phyloP scores from a whole-genome alignment of 352 stramenopile genomes.

The Phytophthora pistaciae region DNA sequence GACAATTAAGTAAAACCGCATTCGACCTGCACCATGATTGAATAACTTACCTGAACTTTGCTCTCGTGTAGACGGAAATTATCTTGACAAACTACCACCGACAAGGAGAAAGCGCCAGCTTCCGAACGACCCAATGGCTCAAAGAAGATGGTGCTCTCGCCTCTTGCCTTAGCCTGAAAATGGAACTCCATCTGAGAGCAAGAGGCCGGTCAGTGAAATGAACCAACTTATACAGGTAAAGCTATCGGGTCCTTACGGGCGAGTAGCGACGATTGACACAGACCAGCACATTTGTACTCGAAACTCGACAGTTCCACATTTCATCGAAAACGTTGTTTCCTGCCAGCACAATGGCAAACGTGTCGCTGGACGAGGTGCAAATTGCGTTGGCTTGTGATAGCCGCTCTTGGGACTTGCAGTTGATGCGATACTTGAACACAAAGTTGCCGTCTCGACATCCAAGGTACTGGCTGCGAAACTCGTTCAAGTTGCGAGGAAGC shows the following conservation, averaged over 20 bases:
- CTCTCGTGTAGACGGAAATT: slow-evolving; percentile 28
- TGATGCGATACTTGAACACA: slow-evolving; percentile 20
- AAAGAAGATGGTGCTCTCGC: slow-evolving; percentile 12
- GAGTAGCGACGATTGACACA: slow-evolving; percentile 23
- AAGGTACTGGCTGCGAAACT: slow-evolving; percentile 25
- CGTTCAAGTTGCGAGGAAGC: slow-evolving; percentile 21
- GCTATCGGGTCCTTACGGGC: slow-evolving; percentile 12
- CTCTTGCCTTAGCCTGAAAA: slow-evolving; percentile 14
- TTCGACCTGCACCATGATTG: neutral
- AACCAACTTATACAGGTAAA: neutral
- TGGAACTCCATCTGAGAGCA: slow-evolving; percentile 22
- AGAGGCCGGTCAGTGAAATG: neutral
- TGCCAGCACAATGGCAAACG: slow-evolving; percentile 8
- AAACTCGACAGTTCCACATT: slow-evolving; percentile 12
- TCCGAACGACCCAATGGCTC: neutral
- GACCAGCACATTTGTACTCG: neutral
- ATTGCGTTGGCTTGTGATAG: slow-evolving; percentile 1
- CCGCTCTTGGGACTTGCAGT: neutral
- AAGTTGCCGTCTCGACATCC: slow-evolving; percentile 8
- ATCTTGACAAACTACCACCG: slow-evolving; percentile 8
- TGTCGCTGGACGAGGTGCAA: slow-evolving; percentile 13
- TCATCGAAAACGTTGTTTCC: slow-evolving; percentile 1
- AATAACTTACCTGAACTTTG: slow-evolving; percentile 22
- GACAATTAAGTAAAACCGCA: neutral
- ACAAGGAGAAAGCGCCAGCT: slow-evolving; percentile 1